A percentile compares a stretch with the other conserved stretches of the same genome.
phyloP scores from a whole-genome alignment of 1,284 basidiomycete species.

The Boletus semigastroideus region DNA sequence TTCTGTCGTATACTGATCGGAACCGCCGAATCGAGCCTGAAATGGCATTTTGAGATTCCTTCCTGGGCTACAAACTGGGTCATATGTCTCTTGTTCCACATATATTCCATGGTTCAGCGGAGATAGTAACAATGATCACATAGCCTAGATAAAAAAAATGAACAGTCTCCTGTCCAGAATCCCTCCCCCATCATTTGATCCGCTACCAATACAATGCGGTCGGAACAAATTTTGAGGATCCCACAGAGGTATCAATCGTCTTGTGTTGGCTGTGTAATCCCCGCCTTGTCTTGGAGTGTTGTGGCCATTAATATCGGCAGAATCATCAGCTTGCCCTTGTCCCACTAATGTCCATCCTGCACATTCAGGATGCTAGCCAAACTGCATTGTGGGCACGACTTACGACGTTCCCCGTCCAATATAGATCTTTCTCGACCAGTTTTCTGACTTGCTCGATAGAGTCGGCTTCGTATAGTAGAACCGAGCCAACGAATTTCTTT shows the following conservation, averaged over 20 bases:
- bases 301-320: constrained; percentile 43
- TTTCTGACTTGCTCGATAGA: constrained; percentile 47
- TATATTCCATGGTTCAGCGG: neutral
- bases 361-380: constrained; percentile 4
- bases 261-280: constrained; percentile 22
- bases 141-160: neutral
- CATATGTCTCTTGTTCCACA: neutral
- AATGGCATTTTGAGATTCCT: neutral
- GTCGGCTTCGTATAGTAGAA: constrained; percentile 48
- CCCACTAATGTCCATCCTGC: constrained; percentile 31
- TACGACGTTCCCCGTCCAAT: constrained; percentile 56
- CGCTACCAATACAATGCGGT: neutral
- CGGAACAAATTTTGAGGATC: neutral
- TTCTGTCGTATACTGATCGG: neutral
- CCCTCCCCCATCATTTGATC: neutral
- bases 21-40: no score
- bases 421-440: constrained; percentile 52
- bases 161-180: neutral
- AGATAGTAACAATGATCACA: neutral
- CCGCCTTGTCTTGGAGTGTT: constrained; percentile 28
- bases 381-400: constrained; percentile 27
- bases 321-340: constrained; percentile 42
- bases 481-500: constrained; percentile 50
- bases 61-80: neutral
- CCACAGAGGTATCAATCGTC: constrained; percentile 14